phyloP scores from a whole-genome alignment of 495 filamentous ascomycete genomes.

The Clavariopsis aquatica region DNA sequence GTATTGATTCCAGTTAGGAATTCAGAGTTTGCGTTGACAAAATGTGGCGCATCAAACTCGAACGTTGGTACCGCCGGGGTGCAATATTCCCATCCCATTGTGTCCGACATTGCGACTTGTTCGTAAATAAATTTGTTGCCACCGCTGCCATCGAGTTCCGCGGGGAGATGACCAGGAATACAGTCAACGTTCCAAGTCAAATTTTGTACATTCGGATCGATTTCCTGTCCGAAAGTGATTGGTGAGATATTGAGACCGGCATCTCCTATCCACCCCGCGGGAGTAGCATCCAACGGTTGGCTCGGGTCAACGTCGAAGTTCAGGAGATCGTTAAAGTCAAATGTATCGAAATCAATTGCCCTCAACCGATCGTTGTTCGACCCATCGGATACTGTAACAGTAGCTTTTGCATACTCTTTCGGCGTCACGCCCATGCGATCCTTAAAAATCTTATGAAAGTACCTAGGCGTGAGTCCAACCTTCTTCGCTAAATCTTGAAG shows the following conservation, averaged over 20 bases:
- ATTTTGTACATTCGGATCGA: conserved; percentile 4
- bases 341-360: neutral
- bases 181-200: neutral
- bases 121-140: neutral
- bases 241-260: neutral
- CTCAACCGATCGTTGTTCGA: neutral
- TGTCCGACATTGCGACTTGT: neutral
- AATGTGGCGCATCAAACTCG: conserved; percentile 3
- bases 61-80: conserved; percentile 1
- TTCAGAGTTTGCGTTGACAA: neutral
- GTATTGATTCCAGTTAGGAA: neutral
- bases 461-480: conserved; percentile 59
- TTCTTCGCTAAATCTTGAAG: conserved; percentile 55
- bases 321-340: conserved; percentile 21
- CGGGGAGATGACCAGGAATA: neutral
- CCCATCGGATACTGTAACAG: neutral
- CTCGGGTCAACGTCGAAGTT: conserved; percentile 9
- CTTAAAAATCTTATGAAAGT: conserved; percentile 66
- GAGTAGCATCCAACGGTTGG: neutral
- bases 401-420: conserved; percentile 52
- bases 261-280: neutral
- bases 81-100: neutral
- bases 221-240: neutral
- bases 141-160: neutral
- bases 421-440: conserved; percentile 61